Percentiles rank a stretch among this genome's conserved stretches.
Conservation (phyloP, 768 basidiomycete species). For the Butyriboletus loyo region DNA sequence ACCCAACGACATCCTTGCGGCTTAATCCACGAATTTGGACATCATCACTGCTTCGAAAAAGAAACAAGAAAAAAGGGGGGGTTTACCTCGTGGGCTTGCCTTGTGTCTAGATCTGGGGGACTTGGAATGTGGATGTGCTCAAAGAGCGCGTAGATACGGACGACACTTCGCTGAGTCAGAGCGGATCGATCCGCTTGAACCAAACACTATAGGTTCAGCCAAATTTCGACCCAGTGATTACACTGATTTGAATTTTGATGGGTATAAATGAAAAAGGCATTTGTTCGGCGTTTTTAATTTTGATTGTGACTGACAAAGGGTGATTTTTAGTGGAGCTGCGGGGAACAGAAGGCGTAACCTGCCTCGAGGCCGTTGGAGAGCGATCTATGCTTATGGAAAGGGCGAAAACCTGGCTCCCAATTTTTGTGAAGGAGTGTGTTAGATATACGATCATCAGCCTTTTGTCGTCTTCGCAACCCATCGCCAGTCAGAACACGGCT, state of each 20-base stretch:
- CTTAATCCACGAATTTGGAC: background rate
- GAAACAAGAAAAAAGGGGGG: background rate
- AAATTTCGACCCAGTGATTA: background rate
- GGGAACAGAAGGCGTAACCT: background rate
- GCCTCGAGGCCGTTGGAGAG: background rate
- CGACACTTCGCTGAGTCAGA: slow-evolving; percentile 4
- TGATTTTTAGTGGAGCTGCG: background rate
- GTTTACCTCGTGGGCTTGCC: background rate
- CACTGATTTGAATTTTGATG: background rate
- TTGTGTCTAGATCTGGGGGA: background rate
- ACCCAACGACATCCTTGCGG: background rate
- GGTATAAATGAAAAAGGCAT: background rate
- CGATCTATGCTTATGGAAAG: background rate
- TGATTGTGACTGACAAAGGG: background rate
- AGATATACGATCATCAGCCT: background rate
- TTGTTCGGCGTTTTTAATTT: background rate
- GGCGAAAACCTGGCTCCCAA: background rate
- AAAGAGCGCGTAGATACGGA: background rate
- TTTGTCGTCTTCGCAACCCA: background rate
- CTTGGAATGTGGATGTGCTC: background rate
- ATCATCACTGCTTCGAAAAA: background rate
- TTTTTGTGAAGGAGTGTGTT: background rate
- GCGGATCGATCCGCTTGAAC: background rate
- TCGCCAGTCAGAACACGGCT: too few relatives aligned
- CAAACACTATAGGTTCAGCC: background rate